Conservation (phyloP, 331 rosid species). For the Arachis monticola region DNA sequence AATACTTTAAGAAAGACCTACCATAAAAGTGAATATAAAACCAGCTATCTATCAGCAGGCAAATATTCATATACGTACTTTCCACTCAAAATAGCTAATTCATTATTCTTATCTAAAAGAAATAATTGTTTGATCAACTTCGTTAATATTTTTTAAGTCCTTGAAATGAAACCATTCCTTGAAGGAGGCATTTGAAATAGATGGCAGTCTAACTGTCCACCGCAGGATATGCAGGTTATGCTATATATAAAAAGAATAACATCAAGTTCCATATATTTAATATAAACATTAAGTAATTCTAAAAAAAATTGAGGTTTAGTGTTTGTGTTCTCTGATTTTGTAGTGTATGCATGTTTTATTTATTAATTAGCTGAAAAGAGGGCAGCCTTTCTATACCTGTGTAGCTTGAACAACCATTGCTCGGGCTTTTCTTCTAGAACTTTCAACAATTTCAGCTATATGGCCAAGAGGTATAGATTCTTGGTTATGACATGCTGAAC, state of each 20-base stretch:
- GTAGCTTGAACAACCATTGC: conserved; percentile 76
- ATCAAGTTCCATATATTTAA: conserved; percentile 22
- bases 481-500: conserved; percentile 60
- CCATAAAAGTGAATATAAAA: conserved; percentile 22
- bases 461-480: conserved; percentile 71
- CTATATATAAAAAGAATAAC: conserved; percentile 21
- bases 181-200: conserved; percentile 30
- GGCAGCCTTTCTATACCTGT: conserved; percentile 61
- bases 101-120: conserved; percentile 28
- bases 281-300: neutral
- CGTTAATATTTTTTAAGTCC: conserved; percentile 16
- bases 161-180: conserved; percentile 24
- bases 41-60: conserved; percentile 19
- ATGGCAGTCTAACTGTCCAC: conserved; percentile 31
- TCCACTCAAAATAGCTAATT: conserved; percentile 15
- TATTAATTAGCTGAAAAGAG: conserved; percentile 30
- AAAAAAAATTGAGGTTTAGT: conserved; percentile 8
- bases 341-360: conserved; percentile 18
- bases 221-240: conserved; percentile 22
- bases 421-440: conserved; percentile 75
- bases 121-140: conserved; percentile 24
- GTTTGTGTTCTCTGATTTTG: conserved; percentile 15
- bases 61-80: neutral
- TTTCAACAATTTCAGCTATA: conserved; percentile 81
- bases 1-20: conserved; percentile 25